A percentile compares a stretch with the other conserved stretches of the same genome.
Evolutionary conservation across 2,329 filamentous ascomycete species (phyloP).

Genomic region (Aspergillus thermomutatus): DNA sequence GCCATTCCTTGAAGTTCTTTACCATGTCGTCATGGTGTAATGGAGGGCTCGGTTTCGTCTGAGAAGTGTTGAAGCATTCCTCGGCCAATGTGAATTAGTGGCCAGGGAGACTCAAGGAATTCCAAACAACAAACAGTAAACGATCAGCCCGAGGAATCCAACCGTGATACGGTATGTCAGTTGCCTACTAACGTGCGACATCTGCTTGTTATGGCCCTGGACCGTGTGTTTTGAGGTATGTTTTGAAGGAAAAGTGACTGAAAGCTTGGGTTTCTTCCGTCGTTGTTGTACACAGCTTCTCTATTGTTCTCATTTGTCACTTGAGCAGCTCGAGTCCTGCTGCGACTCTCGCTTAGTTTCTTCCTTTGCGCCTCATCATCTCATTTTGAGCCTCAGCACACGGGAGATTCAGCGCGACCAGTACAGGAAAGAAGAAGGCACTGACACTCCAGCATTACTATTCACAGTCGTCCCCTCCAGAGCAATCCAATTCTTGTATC

Average conservation of each 20-base stretch:
- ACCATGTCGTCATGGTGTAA: background rate
- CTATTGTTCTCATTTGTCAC: constrained; percentile 16
- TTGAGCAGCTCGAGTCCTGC: background rate
- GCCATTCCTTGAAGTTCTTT: background rate
- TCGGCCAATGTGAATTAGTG: constrained; percentile 6
- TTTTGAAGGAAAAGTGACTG: constrained; percentile 8
- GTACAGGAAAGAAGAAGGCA: background rate
- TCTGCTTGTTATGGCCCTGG: constrained; percentile 3
- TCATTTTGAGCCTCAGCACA: background rate
- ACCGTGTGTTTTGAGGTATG: constrained; percentile 12
- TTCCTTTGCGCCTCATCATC: background rate
- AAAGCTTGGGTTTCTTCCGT: background rate
- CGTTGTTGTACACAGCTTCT: background rate
- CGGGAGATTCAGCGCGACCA: background rate
- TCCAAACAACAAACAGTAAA: constrained; percentile 18
- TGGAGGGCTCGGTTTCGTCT: background rate
- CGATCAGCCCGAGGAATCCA: constrained; percentile 15
- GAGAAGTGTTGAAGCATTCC: constrained; percentile 14
- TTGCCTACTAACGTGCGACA: background rate
- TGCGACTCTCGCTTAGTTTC: background rate
- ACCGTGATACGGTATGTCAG: constrained; percentile 13
- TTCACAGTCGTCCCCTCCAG: background rate
- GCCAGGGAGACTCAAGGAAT: constrained; percentile 17
- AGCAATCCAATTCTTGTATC: background rate
- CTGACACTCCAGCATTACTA: background rate